Percentiles rank a stretch among this genome's conserved stretches.
These are phyloP conservation scores for Trypanosoma mega DNA, from an alignment of 208 protist species.

Conservation along the genomic window DNA sequence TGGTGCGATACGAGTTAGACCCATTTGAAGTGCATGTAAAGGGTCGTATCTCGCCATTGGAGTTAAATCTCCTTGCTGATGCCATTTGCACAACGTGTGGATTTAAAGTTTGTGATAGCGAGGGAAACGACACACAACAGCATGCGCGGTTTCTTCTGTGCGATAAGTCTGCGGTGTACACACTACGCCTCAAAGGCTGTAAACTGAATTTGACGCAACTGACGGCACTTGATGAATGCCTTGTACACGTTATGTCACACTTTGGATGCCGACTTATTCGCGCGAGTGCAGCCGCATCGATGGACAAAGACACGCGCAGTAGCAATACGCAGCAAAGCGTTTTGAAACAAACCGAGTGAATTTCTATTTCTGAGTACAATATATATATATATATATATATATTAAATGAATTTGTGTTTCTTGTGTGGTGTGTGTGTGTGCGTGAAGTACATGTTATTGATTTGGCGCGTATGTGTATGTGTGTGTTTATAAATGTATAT, in stretches of 20 bases:
- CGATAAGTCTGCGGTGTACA: neutral
- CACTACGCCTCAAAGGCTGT: neutral
- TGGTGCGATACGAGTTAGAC: slow-evolving; percentile 62
- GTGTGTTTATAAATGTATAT: too few species aligned
- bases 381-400: neutral
- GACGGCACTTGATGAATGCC: slow-evolving; percentile 1
- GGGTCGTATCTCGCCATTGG: slow-evolving; percentile 33
- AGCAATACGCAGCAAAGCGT: too few species aligned
- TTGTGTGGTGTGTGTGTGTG: too few species aligned
- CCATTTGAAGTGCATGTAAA: slow-evolving; percentile 49
- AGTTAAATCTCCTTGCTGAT: slow-evolving; percentile 52
- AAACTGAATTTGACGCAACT: neutral
- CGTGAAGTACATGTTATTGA: too few species aligned
- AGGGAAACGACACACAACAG: too few species aligned
- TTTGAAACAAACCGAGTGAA: too few species aligned
- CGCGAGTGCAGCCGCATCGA: too few species aligned
- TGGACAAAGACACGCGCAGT: too few species aligned
- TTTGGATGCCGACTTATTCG: slow-evolving; percentile 12
- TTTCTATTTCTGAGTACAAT: neutral
- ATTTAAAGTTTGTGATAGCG: neutral
- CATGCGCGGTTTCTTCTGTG: too few species aligned
- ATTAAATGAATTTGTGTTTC: neutral
- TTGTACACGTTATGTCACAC: slow-evolving; percentile 13
- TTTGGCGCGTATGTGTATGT: too few species aligned
- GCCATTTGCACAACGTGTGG: slow-evolving; percentile 40